Evolutionary conservation across 2,329 filamentous ascomycete genomes (phyloP), one percentile per base, ranked within the genome.

Genomic region (Daldinia sp.): DNA sequence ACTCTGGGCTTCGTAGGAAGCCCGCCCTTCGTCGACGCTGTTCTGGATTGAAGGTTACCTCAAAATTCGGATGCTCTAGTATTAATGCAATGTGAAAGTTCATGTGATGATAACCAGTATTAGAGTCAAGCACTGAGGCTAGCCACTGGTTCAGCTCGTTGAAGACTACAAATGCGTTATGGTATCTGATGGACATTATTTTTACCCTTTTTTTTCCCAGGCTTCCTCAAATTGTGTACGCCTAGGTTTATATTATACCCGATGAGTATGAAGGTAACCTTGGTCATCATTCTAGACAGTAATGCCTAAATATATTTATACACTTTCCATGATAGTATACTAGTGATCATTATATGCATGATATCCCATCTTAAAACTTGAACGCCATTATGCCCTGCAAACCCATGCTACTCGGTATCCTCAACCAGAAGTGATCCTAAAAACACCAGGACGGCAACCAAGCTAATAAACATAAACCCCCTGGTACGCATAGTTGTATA

Each of bases 121-220:
- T 94, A 96, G 94, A 97, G 93, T 97, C 93, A 97, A 97, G 93
- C 93, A 92, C 94, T 91, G 92, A 97, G 87, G 86, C 74, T 69
- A 72, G 73, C 75, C 75, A 75, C 68, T 76, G 76, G 77, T 77
- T 72, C 74, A 76, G 77, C 74, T 71, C 75, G 70, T 76, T 82
- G 80, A 80, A 77, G 82, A 84, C 74, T 55, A 66, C 67, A 71
- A 72, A 83, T 74, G 79, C 79, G 78, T 81, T 81, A 80, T 80
- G 78, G 78, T 80, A 77, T 80, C 80, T 82, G 80, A 82, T 78
- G 75, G 76, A 80, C 74, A 64, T 66, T 65, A 19, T 47, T 50
- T 47, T 63, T 50, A 65, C 58, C 58, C 55, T 57, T 27, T 52
- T 60, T 59, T 61, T 56, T 23, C 37, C 27, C 1, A 34, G 1